These are phyloP conservation scores for Xylaria digitata DNA, from an alignment of 2,329 filamentous ascomycete genomes.

Conservation along the genomic window DNA sequence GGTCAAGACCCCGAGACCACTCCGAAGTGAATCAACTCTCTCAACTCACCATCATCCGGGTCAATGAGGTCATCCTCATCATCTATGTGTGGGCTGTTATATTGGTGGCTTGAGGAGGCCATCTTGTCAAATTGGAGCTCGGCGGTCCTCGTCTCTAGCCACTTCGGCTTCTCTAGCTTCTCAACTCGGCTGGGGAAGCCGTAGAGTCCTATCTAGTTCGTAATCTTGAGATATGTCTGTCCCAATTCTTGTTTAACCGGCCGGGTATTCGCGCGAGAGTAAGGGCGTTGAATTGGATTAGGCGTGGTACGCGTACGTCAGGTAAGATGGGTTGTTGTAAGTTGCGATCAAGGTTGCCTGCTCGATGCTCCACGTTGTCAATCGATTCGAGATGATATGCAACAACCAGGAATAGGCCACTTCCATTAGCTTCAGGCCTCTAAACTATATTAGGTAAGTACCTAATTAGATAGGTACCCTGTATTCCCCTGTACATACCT, in stretches of 20 bases:
- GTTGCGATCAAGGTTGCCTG: constrained; percentile 32
- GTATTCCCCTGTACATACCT: no score
- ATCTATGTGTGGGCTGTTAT: constrained; percentile 68
- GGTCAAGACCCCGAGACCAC: background rate
- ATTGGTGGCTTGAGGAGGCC: constrained; percentile 65
- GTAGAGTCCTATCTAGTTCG: background rate
- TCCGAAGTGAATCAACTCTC: background rate
- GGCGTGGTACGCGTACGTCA: constrained; percentile 10
- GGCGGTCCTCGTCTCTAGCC: constrained; percentile 14
- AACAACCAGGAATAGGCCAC: constrained; percentile 23
- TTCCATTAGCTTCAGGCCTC: no score
- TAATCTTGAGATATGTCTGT: background rate
- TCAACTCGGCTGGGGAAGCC: background rate
- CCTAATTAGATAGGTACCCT: no score
- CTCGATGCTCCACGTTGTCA: constrained; percentile 36
- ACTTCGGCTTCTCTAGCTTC: constrained; percentile 11
- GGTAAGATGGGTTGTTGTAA: constrained; percentile 7
- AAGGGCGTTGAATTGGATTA: background rate
- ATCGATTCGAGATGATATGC: constrained; percentile 29
- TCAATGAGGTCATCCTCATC: constrained; percentile 81
- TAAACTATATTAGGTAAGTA: no score
- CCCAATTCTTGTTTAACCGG: background rate
- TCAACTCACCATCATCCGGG: constrained; percentile 75
- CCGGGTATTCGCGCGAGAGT: background rate
- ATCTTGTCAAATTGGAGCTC: constrained; percentile 50